phyloP scores from a whole-genome alignment of 2,329 filamentous ascomycete genomes.

The Aspergillus neotritici region DNA sequence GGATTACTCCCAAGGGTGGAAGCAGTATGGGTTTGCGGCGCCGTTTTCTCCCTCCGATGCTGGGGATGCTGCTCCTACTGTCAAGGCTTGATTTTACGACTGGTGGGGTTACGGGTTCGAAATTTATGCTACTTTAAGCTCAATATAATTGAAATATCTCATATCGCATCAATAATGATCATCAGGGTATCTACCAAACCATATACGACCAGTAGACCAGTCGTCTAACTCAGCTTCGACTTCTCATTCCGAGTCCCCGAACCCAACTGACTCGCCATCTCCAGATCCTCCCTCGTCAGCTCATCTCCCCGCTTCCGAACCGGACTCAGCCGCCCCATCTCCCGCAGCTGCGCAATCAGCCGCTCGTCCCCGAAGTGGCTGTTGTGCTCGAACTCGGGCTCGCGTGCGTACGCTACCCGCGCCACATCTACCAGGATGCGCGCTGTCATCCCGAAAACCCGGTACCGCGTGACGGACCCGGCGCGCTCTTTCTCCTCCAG shows the following conservation, averaged over 20 bases:
- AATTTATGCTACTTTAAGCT: too few relatives aligned
- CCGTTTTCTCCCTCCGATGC: too few relatives aligned
- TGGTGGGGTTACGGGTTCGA: too few relatives aligned
- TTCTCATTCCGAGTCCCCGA: too few relatives aligned
- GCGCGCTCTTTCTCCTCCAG: slow-evolving; percentile 46
- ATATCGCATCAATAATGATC: background rate
- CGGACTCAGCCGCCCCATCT: slow-evolving; percentile 52
- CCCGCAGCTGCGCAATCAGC: slow-evolving; percentile 54
- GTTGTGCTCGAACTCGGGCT: slow-evolving; percentile 77
- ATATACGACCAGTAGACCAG: background rate
- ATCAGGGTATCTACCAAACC: background rate
- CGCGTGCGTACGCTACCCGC: slow-evolving; percentile 71
- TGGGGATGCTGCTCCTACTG: too few relatives aligned
- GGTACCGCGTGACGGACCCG: slow-evolving; percentile 56
- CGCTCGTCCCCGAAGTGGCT: slow-evolving; percentile 61
- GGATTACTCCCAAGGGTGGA: background rate
- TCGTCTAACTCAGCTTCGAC: slow-evolving; percentile 10
- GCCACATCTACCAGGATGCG: slow-evolving; percentile 84
- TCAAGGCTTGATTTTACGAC: too few relatives aligned
- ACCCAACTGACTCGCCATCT: slow-evolving; percentile 41
- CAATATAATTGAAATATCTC: too few relatives aligned
- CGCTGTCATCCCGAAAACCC: slow-evolving; percentile 94
- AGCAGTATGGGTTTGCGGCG: background rate
- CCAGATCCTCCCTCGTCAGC: slow-evolving; percentile 48
- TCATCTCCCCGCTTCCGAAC: slow-evolving; percentile 48